Conservation (phyloP, 805 yeast species). For the Kluyveromyces lactis region DNA sequence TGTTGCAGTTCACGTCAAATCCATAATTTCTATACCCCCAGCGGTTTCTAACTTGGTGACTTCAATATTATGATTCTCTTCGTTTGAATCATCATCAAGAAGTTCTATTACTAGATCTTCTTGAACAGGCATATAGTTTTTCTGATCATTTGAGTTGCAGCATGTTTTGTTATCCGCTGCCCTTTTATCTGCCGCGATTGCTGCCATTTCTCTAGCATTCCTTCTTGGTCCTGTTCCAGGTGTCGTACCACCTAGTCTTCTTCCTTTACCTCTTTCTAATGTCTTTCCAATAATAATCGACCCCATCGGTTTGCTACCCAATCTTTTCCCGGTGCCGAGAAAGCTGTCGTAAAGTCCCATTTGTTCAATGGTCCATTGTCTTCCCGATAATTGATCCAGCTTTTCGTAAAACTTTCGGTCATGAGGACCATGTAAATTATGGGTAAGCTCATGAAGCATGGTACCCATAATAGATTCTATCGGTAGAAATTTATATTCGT, state of each 20-base stretch:
- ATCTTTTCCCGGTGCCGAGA: conserved; percentile 24
- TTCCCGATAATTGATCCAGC: conserved; percentile 50
- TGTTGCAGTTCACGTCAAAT: neutral
- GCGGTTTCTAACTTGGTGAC: neutral
- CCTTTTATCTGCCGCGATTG: conserved; percentile 26
- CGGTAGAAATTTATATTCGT: conserved; percentile 48
- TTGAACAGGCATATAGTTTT: conserved; percentile 10
- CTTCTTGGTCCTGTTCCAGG: conserved; percentile 1
- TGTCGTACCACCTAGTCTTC: neutral
- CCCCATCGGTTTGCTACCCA: conserved; percentile 13
- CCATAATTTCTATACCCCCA: neutral
- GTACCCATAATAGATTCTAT: conserved; percentile 67
- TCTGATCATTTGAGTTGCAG: conserved; percentile 6
- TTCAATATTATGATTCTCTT: neutral
- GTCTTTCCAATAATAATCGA: conserved; percentile 1
- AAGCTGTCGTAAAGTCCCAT: conserved; percentile 24
- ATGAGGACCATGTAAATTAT: conserved; percentile 75
- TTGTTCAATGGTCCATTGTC: conserved; percentile 34
- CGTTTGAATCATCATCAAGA: conserved; percentile 8
- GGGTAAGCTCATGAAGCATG: conserved; percentile 81
- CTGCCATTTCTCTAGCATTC: conserved; percentile 27
- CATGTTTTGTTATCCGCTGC: conserved; percentile 19
- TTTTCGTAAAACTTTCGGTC: conserved; percentile 58
- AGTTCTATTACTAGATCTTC: conserved; percentile 15
- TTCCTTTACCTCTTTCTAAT: neutral